Evolutionary conservation across 2,329 filamentous ascomycete species (phyloP), one percentile per base, ranked within the genome.

Genomic region (Atkinsonella hypoxylon): DNA sequence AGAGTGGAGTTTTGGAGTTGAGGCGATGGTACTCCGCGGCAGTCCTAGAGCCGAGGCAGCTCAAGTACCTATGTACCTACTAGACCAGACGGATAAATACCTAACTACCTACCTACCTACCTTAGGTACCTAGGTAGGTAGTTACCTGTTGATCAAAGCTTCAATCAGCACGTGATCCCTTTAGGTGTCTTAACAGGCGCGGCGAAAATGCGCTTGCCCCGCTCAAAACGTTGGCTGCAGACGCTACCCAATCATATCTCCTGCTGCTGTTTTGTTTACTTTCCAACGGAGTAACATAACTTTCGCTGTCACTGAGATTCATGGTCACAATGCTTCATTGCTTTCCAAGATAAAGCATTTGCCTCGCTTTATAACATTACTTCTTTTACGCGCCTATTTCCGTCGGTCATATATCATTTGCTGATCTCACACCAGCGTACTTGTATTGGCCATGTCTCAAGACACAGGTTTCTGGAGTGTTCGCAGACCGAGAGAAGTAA

Each of bases 391-490:
- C 26, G 4, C 26, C 2, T 26, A 26, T 8, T 8, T 26, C 4
- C 26, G 26, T 26, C 4, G 26, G 26, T 7, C 4, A 26, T 26
- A 26, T 4, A 8, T 26, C 7, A 2, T 10, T 17, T 42, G 17
- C 41, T 39, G 22, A 18, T 13, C 4, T 12, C 7, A 31, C 9
- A 30, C 34, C 22, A 44, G 20, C 15, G n/a, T 20, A 8, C 53
- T 48, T 56, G 55, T 55, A 54, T 56, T 52, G 20, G 53, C 51
- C 63, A 94, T 94, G 89, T 88, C 88, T 71, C 87, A 93, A 72
- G 88, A 94, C 62, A 81, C 82, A 54, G 87, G 86, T 63, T 75
- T 93, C 64, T 96, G 91, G 78, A 95, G 89, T 64, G 88, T 94
- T 66, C 89, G 89, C 70, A 85, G 90, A 63, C 86, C 87, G 59